A percentile compares a stretch with the other conserved stretches of the same genome.
Evolutionary conservation across 495 filamentous ascomycete species (phyloP).

Genomic region (Cercophora newfieldiana): DNA sequence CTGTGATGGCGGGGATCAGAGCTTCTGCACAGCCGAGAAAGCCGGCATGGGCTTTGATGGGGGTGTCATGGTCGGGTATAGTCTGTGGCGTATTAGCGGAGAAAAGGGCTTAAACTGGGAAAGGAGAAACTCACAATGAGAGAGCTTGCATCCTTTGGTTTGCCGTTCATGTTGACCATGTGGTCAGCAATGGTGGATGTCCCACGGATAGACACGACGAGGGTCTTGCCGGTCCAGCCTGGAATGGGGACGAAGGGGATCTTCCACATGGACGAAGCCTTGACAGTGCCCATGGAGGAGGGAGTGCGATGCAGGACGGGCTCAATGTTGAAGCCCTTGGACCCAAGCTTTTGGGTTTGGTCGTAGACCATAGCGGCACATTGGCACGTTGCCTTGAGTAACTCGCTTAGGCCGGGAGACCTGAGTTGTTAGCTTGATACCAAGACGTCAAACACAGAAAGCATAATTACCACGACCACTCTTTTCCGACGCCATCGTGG

Average conservation of each 20-base stretch:
- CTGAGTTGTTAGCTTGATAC: not conserved
- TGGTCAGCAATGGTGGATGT: slow-evolving; percentile 12
- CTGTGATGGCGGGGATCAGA: not conserved
- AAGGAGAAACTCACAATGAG: slow-evolving; percentile 7
- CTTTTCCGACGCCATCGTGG: not conserved
- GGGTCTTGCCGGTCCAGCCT: slow-evolving; percentile 12
- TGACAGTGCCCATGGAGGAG: slow-evolving; percentile 13
- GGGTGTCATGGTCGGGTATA: not conserved
- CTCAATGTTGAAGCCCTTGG: slow-evolving; percentile 8
- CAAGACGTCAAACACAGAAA: not conserved
- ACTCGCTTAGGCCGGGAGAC: slow-evolving; percentile 8
- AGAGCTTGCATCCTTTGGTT: not conserved
- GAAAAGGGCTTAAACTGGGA: not conserved
- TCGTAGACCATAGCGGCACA: slow-evolving; percentile 16
- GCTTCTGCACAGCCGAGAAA: slow-evolving; percentile 11
- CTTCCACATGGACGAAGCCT: slow-evolving; percentile 18
- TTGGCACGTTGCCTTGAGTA: slow-evolving; percentile 9
- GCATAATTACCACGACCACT: slow-evolving; percentile 11
- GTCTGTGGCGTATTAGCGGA: not conserved
- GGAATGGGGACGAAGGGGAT: slow-evolving; percentile 3
- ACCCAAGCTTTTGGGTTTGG: slow-evolving; percentile 4
- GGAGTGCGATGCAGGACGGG: slow-evolving; percentile 11
- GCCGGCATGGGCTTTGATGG: slow-evolving; percentile 11
- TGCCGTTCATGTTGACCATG: slow-evolving; percentile 17
- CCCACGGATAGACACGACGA: slow-evolving; percentile 8